Percentiles rank a stretch among this genome's conserved stretches.
Evolutionary conservation across 108 stramenopile species (phyloP).

Genomic region (Parietichytrium sp.): DNA sequence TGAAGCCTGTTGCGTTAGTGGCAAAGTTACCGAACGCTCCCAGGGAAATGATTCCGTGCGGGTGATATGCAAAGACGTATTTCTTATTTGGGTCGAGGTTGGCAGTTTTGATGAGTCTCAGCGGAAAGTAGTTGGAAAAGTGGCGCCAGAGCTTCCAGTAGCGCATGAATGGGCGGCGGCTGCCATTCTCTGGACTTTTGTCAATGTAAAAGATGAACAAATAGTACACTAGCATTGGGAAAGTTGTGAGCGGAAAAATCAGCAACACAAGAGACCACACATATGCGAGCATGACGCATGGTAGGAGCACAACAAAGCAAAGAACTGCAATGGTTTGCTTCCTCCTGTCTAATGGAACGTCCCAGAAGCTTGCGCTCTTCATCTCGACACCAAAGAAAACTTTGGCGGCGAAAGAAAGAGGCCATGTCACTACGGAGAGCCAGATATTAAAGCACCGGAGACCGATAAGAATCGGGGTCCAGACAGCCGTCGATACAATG

Average conservation of each 20-base stretch:
- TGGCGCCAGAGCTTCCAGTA: constrained; percentile 40
- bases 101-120: background rate
- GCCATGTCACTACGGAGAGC: background rate
- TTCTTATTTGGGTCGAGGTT: background rate
- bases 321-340: constrained; percentile 13
- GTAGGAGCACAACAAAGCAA: background rate
- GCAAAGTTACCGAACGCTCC: constrained; percentile 28
- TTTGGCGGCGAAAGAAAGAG: background rate
- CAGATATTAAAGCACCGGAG: background rate
- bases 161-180: constrained; percentile 7
- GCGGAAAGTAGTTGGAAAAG: constrained; percentile 23
- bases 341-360: background rate
- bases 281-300: background rate
- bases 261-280: constrained; percentile 1
- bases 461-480: background rate
- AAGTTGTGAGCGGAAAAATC: constrained; percentile 10
- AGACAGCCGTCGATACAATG: background rate
- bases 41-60: constrained; percentile 45
- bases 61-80: constrained; percentile 36
- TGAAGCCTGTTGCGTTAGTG: constrained; percentile 18
- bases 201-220: background rate
- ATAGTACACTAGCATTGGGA: background rate
- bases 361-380: constrained; percentile 10
- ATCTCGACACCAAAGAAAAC: constrained; percentile 23
- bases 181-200: background rate